Conservation (phyloP, 306 rosid species). For the Acmispon strigosus region DNA sequence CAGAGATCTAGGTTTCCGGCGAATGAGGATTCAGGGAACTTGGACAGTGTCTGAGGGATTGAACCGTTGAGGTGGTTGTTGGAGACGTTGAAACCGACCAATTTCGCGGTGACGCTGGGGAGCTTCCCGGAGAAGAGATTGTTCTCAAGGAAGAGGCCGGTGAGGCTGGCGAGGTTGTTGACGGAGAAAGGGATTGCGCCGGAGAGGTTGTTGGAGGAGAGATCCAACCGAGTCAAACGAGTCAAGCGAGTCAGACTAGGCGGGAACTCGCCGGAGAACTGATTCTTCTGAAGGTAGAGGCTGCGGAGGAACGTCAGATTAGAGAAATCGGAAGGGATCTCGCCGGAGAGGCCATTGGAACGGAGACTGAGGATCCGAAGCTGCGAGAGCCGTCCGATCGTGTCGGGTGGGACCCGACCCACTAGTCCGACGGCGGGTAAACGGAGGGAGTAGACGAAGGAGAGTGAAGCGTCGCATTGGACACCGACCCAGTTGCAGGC, state of each 20-base stretch:
- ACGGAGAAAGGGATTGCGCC: conserved; percentile 69
- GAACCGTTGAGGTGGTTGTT: conserved; percentile 82
- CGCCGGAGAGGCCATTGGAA: conserved; percentile 59
- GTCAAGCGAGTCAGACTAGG: conserved; percentile 34
- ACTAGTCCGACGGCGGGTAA: conserved; percentile 80
- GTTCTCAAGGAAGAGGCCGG: conserved; percentile 53
- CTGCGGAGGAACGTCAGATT: conserved; percentile 57
- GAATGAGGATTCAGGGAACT: conserved; percentile 50
- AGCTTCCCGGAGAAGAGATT: conserved; percentile 60
- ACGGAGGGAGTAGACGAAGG: conserved; percentile 55
- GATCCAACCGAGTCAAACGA: conserved; percentile 68
- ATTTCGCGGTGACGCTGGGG: conserved; percentile 35
- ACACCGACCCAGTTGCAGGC: conserved; percentile 91
- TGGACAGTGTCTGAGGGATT: conserved; percentile 46
- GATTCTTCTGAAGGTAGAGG: conserved; percentile 61
- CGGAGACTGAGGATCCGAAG: conserved; percentile 89
- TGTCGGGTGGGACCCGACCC: conserved; percentile 60
- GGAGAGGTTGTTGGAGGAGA: conserved; percentile 64
- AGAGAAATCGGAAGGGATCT: conserved; percentile 75
- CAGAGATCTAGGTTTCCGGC: conserved; percentile 73
- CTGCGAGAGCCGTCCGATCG: conserved; percentile 49
- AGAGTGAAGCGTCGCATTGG: conserved; percentile 35
- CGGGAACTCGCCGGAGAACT: conserved; percentile 60
- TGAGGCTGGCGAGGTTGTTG: conserved; percentile 66
- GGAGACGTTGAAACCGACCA: conserved; percentile 48